These are phyloP conservation scores for Citeromyces matritensis DNA, from an alignment of 805 yeast species.

Conservation along the genomic window DNA sequence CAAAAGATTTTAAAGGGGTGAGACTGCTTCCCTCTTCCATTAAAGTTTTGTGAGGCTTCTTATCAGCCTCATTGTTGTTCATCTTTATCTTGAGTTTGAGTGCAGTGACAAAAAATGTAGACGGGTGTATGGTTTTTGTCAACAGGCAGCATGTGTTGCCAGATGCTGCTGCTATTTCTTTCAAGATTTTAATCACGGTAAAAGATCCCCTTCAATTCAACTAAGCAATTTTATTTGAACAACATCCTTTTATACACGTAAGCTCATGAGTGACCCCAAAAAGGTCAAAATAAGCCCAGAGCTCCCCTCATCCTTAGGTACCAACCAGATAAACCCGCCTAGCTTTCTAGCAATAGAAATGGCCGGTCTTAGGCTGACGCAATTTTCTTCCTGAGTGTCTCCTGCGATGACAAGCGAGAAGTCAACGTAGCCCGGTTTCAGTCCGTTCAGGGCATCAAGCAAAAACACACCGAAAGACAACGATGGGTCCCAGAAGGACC, in stretches of 20 bases:
- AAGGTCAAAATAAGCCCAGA: slow-evolving; percentile 86
- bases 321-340: slow-evolving; percentile 96
- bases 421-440: slow-evolving; percentile 96
- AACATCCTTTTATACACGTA: slow-evolving; percentile 15
- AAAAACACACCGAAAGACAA: slow-evolving; percentile 69
- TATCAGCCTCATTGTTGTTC: too few relatives aligned
- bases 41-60: too few relatives aligned
- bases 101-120: too few relatives aligned
- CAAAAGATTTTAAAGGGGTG: too few relatives aligned
- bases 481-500: slow-evolving; percentile 77
- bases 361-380: slow-evolving; percentile 92
- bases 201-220: too few relatives aligned
- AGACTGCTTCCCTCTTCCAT: too few relatives aligned
- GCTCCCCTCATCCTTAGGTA: slow-evolving; percentile 97
- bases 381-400: slow-evolving; percentile 65
- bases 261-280: slow-evolving; percentile 87
- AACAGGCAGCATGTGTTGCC: too few relatives aligned
- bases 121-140: too few relatives aligned
- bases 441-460: slow-evolving; percentile 80
- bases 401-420: slow-evolving; percentile 82
- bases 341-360: slow-evolving; percentile 96
- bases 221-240: too few relatives aligned
- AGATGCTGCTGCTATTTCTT: too few relatives aligned
- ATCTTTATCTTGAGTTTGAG: too few relatives aligned
- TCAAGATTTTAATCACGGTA: too few relatives aligned